These are phyloP conservation scores for Effrenium voratum DNA, from an alignment of 73 alveolate genomes.

Conservation along the genomic window DNA sequence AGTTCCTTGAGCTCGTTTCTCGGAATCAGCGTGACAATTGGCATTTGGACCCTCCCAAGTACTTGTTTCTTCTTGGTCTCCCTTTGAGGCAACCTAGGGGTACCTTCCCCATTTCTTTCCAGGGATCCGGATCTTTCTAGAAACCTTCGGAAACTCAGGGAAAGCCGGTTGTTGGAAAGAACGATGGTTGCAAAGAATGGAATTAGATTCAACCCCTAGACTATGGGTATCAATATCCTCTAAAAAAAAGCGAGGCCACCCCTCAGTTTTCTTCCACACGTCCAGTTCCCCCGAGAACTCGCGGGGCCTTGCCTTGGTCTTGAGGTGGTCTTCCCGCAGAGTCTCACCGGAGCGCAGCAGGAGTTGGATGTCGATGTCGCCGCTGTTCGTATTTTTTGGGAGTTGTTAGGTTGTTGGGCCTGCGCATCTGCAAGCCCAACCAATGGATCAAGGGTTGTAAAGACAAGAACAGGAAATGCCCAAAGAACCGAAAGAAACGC, in stretches of 20 bases:
- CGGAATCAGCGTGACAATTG: too few species aligned
- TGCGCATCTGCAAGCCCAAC: not conserved
- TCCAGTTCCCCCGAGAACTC: not conserved
- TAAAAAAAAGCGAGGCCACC: too few species aligned
- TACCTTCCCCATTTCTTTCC: too few species aligned
- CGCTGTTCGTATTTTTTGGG: not conserved
- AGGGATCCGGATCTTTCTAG: not conserved
- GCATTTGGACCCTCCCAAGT: too few species aligned
- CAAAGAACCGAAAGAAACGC: not conserved
- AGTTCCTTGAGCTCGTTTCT: too few species aligned
- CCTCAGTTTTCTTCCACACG: not conserved
- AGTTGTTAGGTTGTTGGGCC: not conserved
- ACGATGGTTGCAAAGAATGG: not conserved
- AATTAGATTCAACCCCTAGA: too few species aligned
- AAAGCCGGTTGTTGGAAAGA: not conserved
- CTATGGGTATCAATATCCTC: too few species aligned
- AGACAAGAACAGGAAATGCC: not conserved
- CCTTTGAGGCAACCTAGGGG: too few species aligned
- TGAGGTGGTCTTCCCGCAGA: constrained; percentile 66
- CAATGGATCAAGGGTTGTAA: not conserved
- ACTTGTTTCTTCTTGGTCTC: too few species aligned
- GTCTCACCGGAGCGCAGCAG: constrained; percentile 71
- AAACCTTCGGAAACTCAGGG: not conserved
- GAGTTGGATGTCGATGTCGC: too few species aligned
- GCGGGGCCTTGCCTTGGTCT: not conserved